Conservation (phyloP, 1,284 basidiomycete species). For the Anthracocystis walkeri region DNA sequence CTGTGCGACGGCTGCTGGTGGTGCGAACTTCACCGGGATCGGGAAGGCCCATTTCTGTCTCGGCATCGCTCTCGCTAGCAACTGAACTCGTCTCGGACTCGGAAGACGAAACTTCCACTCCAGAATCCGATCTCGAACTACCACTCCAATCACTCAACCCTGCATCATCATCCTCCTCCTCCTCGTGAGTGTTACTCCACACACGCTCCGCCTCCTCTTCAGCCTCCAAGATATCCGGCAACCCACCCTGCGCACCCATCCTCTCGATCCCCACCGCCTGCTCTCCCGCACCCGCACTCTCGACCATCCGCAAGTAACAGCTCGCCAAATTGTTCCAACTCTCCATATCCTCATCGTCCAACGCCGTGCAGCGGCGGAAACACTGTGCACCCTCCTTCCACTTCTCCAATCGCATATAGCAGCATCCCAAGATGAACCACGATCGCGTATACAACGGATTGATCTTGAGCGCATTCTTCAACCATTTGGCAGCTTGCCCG, state of each 20-base stretch:
- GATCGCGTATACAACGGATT: slow-evolving; percentile 87
- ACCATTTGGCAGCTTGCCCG: slow-evolving; percentile 76
- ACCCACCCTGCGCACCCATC: slow-evolving; percentile 30
- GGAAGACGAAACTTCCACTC: slow-evolving; percentile 43
- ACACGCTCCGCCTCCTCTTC: slow-evolving; percentile 50
- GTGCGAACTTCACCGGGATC: slow-evolving; percentile 20
- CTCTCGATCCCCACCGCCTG: slow-evolving; percentile 43
- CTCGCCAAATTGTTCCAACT: slow-evolving; percentile 98
- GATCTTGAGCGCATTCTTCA: slow-evolving; percentile 80
- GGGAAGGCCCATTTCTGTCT: slow-evolving; percentile 35
- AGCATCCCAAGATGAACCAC: slow-evolving; percentile 97
- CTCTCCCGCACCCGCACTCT: slow-evolving; percentile 27
- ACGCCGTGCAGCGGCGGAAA: slow-evolving; percentile 85
- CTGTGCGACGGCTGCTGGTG: not conserved
- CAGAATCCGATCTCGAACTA: slow-evolving; percentile 45
- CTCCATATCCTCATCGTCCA: slow-evolving; percentile 96
- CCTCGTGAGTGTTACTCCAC: slow-evolving; percentile 20
- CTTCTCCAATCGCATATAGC: slow-evolving; percentile 79
- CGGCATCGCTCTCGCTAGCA: slow-evolving; percentile 29
- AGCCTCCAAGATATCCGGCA: slow-evolving; percentile 50
- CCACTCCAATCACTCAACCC: slow-evolving; percentile 48
- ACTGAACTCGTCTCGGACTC: slow-evolving; percentile 27
- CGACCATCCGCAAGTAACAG: slow-evolving; percentile 78
- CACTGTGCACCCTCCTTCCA: slow-evolving; percentile 84
- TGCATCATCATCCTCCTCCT: slow-evolving; percentile 17